Evolutionary conservation across 768 basidiomycete genomes (phyloP).

Genomic region (Xerocomus spinulosus): DNA sequence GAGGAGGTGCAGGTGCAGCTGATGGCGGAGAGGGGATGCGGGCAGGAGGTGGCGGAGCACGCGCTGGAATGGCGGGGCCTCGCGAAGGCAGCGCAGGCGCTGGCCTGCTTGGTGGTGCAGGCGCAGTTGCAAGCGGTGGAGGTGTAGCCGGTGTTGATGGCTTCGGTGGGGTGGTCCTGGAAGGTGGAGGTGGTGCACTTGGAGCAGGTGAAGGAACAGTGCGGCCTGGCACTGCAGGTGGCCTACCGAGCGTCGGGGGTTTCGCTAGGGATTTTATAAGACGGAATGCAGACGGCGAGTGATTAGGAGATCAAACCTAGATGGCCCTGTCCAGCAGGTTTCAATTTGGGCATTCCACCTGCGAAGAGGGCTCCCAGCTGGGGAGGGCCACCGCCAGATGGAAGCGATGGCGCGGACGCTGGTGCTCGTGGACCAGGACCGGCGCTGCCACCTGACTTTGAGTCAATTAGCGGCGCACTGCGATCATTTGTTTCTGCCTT

Average conservation of each 20-base stretch:
- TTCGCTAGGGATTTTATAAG: conserved; percentile 41
- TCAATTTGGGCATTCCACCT: conserved; percentile 88
- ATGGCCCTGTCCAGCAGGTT: conserved; percentile 64
- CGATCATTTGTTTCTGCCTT: conserved; percentile 82
- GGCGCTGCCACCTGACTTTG: conserved; percentile 39
- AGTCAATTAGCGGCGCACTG: conserved; percentile 61
- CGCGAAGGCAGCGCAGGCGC: conserved; percentile 38
- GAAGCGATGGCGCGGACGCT: conserved; percentile 13
- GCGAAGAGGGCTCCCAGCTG: conserved; percentile 85
- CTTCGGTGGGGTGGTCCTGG: conserved; percentile 28
- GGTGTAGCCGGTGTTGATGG: conserved; percentile 32
- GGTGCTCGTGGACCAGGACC: conserved; percentile 32
- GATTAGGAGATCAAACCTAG: conserved; percentile 40
- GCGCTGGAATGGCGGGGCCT: conserved; percentile 39
- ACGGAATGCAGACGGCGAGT: not conserved
- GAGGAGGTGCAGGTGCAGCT: conserved; percentile 19
- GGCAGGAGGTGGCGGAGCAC: conserved; percentile 40
- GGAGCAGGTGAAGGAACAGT: conserved; percentile 30
- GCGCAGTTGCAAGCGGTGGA: conserved; percentile 27
- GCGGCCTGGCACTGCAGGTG: conserved; percentile 59
- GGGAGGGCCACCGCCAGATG: conserved; percentile 52
- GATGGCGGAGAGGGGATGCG: conserved; percentile 31
- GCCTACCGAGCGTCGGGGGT: conserved; percentile 59
- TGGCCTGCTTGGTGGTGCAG: conserved; percentile 35
- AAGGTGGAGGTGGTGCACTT: conserved; percentile 27